Base-by-base conservation (phyloP, 306 rosid species). In the Vigna radiata region DNA sequence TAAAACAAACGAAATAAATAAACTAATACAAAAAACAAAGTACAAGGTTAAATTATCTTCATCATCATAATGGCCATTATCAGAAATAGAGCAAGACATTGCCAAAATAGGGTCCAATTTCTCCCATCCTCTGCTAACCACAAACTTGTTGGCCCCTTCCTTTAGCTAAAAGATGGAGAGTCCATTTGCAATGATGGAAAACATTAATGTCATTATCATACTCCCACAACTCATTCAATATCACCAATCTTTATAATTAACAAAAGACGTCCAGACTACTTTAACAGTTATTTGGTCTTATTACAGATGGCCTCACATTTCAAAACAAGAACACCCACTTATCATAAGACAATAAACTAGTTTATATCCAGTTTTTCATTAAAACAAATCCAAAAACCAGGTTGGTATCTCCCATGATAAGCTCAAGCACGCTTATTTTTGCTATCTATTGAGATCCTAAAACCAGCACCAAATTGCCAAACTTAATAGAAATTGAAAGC, bases 1-100 rank as follows among this genome's bases (percentile, higher is more conserved):
- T 15, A 39, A 48, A 52, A 79, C 31, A 25, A 52, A 44, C 39
- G 48, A 73, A 56, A 61, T 37, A 16, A 61, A 21, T 60, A 49
- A 77, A 78, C 37, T n/a, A 1, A 53, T 6, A 16, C 5, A 56
- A 59, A 58, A 67, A 2, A 36, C 59, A 53, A 4, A 83, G 29
- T 19, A 59, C 46, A 83, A 50, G 18, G 29, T 48, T 18, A 75
- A 72, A 15, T 62, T 27, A 75, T 16, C 21, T 50, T 47, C 73
- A 39, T 39, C 79, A 59, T 47, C 72, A 49, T 44, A 44, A 72
- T 31, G 21, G 18, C 36, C 68, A 19, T 39, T 11, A 53, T 0
- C 29, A 31, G 16, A 61, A 65, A 63, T 8, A 25, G 43, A 79
- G 18, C 31, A 71, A 49, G 17, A 53, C 39, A 61, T 15, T 12